Evolutionary conservation across 805 yeast genomes (phyloP), one percentile per base, ranked within the genome.

Genomic region (Candida oleophila): DNA sequence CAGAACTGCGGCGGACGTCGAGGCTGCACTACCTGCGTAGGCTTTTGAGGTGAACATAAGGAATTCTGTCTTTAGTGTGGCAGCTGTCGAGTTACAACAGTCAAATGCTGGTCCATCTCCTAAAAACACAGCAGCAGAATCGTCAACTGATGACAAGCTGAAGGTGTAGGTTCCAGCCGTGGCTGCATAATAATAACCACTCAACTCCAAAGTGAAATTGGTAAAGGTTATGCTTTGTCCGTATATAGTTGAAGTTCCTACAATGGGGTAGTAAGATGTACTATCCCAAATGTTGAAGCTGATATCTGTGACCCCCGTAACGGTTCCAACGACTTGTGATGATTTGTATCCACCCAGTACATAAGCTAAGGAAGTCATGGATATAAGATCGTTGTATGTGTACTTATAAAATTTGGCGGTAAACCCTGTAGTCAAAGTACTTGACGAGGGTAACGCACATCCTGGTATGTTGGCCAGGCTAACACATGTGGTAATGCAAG

Each of bases 71-170:
- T 5, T 7, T 7, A 25, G 30, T 7, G 30, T 25, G 30, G 30
- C 5, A 7, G 30, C 5, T 25, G 30, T 37, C 4, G 57, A 49
- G 32, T 54, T 47, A 55, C 73, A 63, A 54, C 78, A 73, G 25
- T 59, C 60, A 20, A 70, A 61, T 11, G 66, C 66, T 45, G 54
- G 59, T 7, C 61, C 60, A 37, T 49, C 41, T 38, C 68, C 69
- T 42, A 62, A 49, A 41, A 54, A 58, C 38, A 71, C 64, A 53
- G 59, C 60, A 19, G 55, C 65, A 18, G 56, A 51, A 51, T 68
- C 71, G 55, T 66, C 72, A 21, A 58, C 55, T n/a, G 39, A 16
- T 4, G 38, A 32, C 16, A 65, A 45, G 12, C 43, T 32, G 35
- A 40, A 25, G 15, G 20, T 9, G 22, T 40, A 25, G 9, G 15